Percentiles rank a stretch among this genome's conserved stretches.
Conservation (phyloP, 1,284 basidiomycete genomes). For the Apiotrichum porosum region DNA sequence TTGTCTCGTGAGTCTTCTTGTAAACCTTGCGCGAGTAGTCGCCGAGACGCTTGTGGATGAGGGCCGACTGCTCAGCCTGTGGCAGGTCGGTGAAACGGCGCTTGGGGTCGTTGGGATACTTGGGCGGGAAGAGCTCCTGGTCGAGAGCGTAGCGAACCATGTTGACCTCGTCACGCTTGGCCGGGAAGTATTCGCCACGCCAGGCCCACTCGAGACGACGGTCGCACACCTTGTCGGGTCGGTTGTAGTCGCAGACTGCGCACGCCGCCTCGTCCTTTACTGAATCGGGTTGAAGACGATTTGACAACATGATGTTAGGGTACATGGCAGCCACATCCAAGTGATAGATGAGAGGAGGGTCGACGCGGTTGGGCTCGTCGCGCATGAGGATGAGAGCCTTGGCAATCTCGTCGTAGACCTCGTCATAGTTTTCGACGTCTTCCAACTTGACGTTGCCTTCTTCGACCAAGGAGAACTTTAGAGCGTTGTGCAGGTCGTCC, state of each 20-base stretch:
- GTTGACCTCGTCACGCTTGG: slow-evolving; percentile 95
- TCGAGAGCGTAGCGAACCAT: slow-evolving; percentile 98
- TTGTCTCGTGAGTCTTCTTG: slow-evolving; percentile 98
- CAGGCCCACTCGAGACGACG: slow-evolving; percentile 95
- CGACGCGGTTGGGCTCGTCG: slow-evolving; percentile 80
- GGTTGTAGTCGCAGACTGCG: slow-evolving; percentile 97
- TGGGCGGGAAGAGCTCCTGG: slow-evolving; percentile 87
- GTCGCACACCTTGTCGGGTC: slow-evolving; percentile 93
- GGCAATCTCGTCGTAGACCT: slow-evolving; percentile 77
- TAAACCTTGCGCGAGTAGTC: slow-evolving; percentile 99
- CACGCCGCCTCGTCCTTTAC: slow-evolving; percentile 95
- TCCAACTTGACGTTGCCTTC: slow-evolving; percentile 79
- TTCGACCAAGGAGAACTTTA: slow-evolving; percentile 82
- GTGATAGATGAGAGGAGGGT: slow-evolving; percentile 96
- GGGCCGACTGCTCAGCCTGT: slow-evolving; percentile 79
- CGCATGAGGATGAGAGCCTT: slow-evolving; percentile 80
- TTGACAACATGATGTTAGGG: slow-evolving; percentile 99
- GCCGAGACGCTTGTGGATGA: slow-evolving; percentile 93
- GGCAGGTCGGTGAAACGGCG: slow-evolving; percentile 81
- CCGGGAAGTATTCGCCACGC: slow-evolving; percentile 98
- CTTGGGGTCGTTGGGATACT: slow-evolving; percentile 64
- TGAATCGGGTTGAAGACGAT: slow-evolving; percentile 96
- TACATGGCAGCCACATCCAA: slow-evolving; percentile 99
- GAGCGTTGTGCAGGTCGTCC: slow-evolving; percentile 84
- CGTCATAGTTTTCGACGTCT: slow-evolving; percentile 90